phyloP scores from a whole-genome alignment of 2,329 filamentous ascomycete genomes.

The Alternaria alternata region DNA sequence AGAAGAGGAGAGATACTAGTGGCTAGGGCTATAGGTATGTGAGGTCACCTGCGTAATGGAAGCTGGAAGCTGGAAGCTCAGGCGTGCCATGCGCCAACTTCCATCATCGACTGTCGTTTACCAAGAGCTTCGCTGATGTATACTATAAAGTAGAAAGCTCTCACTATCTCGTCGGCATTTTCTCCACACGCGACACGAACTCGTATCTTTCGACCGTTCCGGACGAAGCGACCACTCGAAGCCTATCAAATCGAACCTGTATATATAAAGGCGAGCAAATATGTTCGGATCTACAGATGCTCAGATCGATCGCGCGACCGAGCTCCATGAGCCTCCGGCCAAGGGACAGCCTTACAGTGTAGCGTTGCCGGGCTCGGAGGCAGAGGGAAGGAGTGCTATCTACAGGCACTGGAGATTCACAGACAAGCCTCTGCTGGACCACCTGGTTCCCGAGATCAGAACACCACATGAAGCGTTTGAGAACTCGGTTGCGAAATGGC shows the following conservation, averaged over 20 bases:
- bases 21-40: slow-evolving; percentile 2
- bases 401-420: slow-evolving; percentile 85
- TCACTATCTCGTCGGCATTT: neutral
- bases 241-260: neutral
- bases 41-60: neutral
- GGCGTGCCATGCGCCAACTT: slow-evolving; percentile 19
- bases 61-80: slow-evolving; percentile 14
- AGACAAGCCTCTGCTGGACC: slow-evolving; percentile 65
- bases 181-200: slow-evolving; percentile 3
- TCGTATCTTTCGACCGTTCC: neutral
- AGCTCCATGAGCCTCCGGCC: slow-evolving; percentile 70
- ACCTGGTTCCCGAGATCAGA: slow-evolving; percentile 67
- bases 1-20: neutral
- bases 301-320: slow-evolving; percentile 47
- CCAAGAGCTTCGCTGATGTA: slow-evolving; percentile 13
- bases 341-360: slow-evolving; percentile 81
- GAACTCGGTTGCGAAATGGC: slow-evolving; percentile 64
- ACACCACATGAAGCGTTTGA: slow-evolving; percentile 87
- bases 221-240: neutral
- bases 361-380: slow-evolving; percentile 76
- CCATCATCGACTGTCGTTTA: slow-evolving; percentile 1
- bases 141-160: slow-evolving; percentile 7
- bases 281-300: slow-evolving; percentile 45
- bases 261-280: neutral
- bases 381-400: slow-evolving; percentile 74